These are phyloP conservation scores for Sungouiozyma intestinalis DNA, from an alignment of 805 yeast genomes.

Conservation along the genomic window DNA sequence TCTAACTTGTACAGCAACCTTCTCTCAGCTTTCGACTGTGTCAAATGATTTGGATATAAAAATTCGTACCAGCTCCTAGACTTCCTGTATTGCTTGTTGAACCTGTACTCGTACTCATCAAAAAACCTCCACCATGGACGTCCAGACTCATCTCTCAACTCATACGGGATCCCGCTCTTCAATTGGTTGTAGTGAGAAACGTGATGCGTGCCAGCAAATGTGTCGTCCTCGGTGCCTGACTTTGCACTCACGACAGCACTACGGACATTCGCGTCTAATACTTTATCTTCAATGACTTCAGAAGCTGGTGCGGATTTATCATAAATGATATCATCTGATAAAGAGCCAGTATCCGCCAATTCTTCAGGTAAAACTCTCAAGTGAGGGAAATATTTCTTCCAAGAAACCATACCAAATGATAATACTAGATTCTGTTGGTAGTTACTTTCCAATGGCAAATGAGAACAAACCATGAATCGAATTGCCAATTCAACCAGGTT, in stretches of 20 bases:
- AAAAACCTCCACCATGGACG: constrained; percentile 38
- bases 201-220: neutral
- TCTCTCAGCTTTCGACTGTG: constrained; percentile 35
- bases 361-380: constrained; percentile 16
- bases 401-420: neutral
- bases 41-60: constrained; percentile 27
- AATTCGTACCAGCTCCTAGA: constrained; percentile 27
- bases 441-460: no score
- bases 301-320: neutral
- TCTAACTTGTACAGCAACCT: constrained; percentile 44
- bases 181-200: constrained; percentile 5
- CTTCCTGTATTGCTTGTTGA: constrained; percentile 27
- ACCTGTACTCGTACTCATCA: constrained; percentile 42
- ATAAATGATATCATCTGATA: neutral
- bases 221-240: neutral
- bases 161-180: constrained; percentile 28
- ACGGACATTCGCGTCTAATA: neutral
- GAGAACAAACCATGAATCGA: no score
- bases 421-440: no score
- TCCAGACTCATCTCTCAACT: constrained; percentile 31
- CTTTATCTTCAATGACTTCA: neutral
- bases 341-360: neutral
- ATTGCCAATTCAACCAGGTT: no score
- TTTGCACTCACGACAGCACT: neutral
- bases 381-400: constrained; percentile 20